Base-by-base conservation (phyloP, 2,329 filamentous ascomycete species). In the Aureobasidium subglaciale region DNA sequence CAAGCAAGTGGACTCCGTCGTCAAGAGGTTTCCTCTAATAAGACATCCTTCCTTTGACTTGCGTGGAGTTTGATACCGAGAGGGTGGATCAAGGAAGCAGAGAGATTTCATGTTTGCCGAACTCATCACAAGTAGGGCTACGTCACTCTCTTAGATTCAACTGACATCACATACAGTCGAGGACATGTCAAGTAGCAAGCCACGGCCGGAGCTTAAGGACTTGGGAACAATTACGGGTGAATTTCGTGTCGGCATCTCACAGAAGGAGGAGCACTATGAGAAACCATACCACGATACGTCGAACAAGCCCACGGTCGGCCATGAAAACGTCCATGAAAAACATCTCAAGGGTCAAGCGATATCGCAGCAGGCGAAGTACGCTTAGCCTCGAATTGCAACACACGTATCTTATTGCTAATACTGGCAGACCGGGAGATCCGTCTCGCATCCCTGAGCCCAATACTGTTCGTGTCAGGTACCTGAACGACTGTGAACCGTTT, bases 301-400 rank as follows among this genome's bases (percentile, higher is more conserved):
- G 3, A 20, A 8, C 3, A 9, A n/a, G n/a, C n/a, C 18, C 24
- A 18, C 24, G 1, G 16, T 24, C 8, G 22, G 29, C 3, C n/a
- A 58, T 1, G 58, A 55, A 34, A 27, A 37, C 8, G 22, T 64
- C 6, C 49, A 61, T 0, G 61, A 64, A 34, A 63, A 62, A 24
- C 49, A 56, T 9, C 25, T 63, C 16, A 64, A 64, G 37, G 63
- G 63, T 1, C 52, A 57, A 37, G 56, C 60, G 0, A 27, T 64
- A 7, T 61, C 63, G 0, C 57, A 63, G 34, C 35, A 43, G 13
- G 53, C 59, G 11, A 46, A 46, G 57, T 62, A 22, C 37, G 59
- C 29, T 15, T 2, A 24, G 8, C 18, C 3, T 8, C 5, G 3
- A 4, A 1, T 15, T 6, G 7, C 13, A 3, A n/a, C 5, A n/a